A percentile compares a stretch with the other conserved stretches of the same genome.
Evolutionary conservation across 169 alveolate genomes (phyloP).

Genomic region (Eimeria sp.): DNA sequence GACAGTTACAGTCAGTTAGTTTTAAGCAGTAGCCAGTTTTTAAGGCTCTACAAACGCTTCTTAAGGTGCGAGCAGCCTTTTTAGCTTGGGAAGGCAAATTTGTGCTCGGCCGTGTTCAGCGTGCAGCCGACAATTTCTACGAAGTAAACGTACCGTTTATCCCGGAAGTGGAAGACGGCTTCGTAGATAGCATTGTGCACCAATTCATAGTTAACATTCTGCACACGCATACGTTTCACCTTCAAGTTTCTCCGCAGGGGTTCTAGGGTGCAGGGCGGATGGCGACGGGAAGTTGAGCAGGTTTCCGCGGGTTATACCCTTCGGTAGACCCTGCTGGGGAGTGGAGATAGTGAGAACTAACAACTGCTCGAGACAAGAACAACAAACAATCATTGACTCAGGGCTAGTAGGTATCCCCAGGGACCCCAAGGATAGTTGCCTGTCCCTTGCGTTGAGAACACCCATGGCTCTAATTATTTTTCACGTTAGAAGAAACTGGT

Average conservation of each 20-base stretch:
- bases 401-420: not conserved
- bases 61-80: not conserved
- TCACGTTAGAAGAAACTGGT: not conserved
- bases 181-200: not conserved
- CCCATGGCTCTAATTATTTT: not conserved
- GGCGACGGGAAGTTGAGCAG: too few relatives aligned
- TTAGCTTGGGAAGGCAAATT: not conserved
- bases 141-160: not conserved
- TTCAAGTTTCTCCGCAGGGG: too few relatives aligned
- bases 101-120: not conserved
- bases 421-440: not conserved
- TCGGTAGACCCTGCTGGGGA: not conserved
- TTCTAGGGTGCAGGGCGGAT: not conserved
- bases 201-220: not conserved
- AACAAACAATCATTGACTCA: not conserved
- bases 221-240: not conserved
- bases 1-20: slow-evolving; percentile 87
- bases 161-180: not conserved
- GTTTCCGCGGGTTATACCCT: too few relatives aligned
- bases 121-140: not conserved
- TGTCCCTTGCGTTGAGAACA: not conserved
- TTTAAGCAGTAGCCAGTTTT: slow-evolving; percentile 8
- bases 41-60: slow-evolving; percentile 14
- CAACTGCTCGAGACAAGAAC: not conserved
- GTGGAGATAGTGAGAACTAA: not conserved